A percentile compares a stretch with the other conserved stretches of the same genome.
Conservation (phyloP, 192 early-diverging fungal genomes). For the Backusella westeae region DNA sequence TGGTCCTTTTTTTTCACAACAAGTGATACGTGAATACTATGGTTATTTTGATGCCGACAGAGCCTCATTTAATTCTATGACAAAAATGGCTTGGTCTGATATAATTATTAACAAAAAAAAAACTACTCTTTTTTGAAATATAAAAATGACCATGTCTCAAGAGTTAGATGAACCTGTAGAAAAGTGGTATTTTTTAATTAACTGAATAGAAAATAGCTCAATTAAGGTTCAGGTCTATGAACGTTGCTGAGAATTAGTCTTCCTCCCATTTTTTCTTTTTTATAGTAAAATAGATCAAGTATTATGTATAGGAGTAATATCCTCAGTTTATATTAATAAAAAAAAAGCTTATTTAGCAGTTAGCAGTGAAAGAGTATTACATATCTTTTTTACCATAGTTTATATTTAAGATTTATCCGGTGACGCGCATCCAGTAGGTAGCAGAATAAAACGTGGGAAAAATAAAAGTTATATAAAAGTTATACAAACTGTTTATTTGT, state of each 20-base stretch:
- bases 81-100: too few species aligned
- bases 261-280: too few species aligned
- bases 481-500: not conserved
- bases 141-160: too few species aligned
- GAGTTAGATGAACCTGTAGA: not conserved
- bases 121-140: too few species aligned
- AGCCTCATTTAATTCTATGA: too few species aligned
- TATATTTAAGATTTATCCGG: constrained; percentile 7
- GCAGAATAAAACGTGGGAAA: not conserved
- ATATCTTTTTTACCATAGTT: not conserved
- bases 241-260: not conserved
- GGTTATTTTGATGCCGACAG: too few species aligned
- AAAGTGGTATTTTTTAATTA: not conserved
- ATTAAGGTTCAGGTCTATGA: not conserved
- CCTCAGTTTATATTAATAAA: not conserved
- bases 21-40: too few species aligned
- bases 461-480: not conserved
- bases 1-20: too few species aligned
- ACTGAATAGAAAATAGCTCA: not conserved
- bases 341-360: not conserved
- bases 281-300: not conserved
- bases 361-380: not conserved
- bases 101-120: too few species aligned
- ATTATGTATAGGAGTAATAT: not conserved
- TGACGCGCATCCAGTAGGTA: not conserved